Evolutionary conservation across 2,329 filamentous ascomycete genomes (phyloP).

Genomic region (Fusarium luffae): DNA sequence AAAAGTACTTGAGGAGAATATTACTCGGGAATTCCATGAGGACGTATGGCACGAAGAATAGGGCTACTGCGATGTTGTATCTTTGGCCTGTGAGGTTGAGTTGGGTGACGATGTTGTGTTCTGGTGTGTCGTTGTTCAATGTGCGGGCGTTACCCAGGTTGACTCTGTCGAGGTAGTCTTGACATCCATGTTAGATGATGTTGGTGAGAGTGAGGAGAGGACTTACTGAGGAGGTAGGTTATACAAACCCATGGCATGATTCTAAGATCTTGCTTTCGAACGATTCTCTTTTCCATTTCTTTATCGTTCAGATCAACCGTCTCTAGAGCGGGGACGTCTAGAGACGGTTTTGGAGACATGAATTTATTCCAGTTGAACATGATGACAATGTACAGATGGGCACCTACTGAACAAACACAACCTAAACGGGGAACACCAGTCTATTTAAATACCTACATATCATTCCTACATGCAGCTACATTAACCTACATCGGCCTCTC

Average conservation of each 20-base stretch:
- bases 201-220: neutral
- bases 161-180: conserved; percentile 47
- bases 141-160: conserved; percentile 51
- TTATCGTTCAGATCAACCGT: conserved; percentile 50
- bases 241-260: conserved; percentile 51
- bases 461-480: neutral
- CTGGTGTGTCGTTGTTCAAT: conserved; percentile 50
- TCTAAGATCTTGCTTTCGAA: conserved; percentile 49
- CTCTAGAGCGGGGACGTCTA: conserved; percentile 50
- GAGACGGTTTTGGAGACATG: conserved; percentile 44
- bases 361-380: conserved; percentile 40
- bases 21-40: conserved; percentile 50
- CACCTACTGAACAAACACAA: neutral
- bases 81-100: conserved; percentile 48
- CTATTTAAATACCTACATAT: conserved; percentile 21
- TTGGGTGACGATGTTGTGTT: conserved; percentile 48
- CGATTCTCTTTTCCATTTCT: conserved; percentile 50
- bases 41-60: conserved; percentile 49
- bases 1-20: conserved; percentile 51
- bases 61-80: conserved; percentile 48
- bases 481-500: neutral
- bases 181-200: neutral
- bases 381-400: neutral
- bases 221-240: conserved; percentile 48
- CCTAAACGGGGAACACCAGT: neutral